Evolutionary conservation across 2,329 filamentous ascomycete species (phyloP).

Genomic region (Trichothecium roseum): DNA sequence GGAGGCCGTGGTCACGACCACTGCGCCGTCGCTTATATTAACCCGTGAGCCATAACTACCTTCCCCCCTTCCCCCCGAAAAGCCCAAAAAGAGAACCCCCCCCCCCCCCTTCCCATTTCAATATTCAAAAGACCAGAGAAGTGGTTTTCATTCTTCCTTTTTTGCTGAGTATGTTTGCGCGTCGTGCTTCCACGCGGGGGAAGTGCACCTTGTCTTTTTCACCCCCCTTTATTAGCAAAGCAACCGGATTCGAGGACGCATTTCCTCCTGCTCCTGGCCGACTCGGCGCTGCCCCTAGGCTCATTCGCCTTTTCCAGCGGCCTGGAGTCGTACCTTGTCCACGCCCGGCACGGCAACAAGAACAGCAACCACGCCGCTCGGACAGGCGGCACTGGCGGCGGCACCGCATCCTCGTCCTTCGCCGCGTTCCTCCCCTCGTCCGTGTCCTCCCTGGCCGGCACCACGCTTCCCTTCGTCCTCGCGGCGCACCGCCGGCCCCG

Average conservation of each 20-base stretch:
- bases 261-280: constrained; percentile 65
- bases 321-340: constrained; percentile 71
- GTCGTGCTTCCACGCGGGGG: too few species aligned
- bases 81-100: too few species aligned
- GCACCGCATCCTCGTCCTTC: constrained; percentile 33
- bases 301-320: constrained; percentile 83
- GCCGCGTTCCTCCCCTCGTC: constrained; percentile 59
- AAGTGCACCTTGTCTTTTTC: too few species aligned
- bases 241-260: constrained; percentile 33
- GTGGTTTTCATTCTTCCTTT: too few species aligned
- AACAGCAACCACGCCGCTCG: too few species aligned
- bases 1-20: too few species aligned
- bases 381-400: too few species aligned
- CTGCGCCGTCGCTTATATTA: too few species aligned
- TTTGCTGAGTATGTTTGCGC: too few species aligned
- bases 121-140: background rate
- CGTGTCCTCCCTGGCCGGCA: constrained; percentile 59
- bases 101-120: constrained; percentile 7
- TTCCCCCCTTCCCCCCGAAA: too few species aligned
- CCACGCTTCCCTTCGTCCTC: constrained; percentile 65
- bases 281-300: constrained; percentile 72
- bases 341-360: constrained; percentile 34
- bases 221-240: too few species aligned
- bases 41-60: too few species aligned
- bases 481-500: constrained; percentile 49